A percentile compares a stretch with the other conserved stretches of the same genome.
Evolutionary conservation across 2,329 filamentous ascomycete genomes (phyloP).

Genomic region (Botryotinia globosa): DNA sequence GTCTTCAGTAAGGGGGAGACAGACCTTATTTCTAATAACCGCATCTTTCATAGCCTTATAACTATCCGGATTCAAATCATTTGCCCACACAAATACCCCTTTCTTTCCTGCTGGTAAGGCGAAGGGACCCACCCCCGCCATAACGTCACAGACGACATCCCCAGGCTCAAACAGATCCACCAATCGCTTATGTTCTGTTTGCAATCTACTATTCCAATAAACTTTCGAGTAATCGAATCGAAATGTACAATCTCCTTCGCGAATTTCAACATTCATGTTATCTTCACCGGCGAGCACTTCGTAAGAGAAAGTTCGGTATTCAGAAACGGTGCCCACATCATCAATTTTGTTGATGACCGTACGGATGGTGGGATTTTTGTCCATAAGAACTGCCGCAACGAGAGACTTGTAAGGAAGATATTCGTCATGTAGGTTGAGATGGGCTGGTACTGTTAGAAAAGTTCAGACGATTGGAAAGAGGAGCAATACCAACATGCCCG

Average conservation of each 20-base stretch:
- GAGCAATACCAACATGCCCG: slow-evolving; percentile 71
- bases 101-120: slow-evolving; percentile 88
- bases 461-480: neutral
- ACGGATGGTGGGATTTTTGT: slow-evolving; percentile 78
- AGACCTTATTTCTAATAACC: slow-evolving; percentile 75
- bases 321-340: slow-evolving; percentile 78
- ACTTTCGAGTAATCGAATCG: slow-evolving; percentile 93
- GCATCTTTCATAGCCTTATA: slow-evolving; percentile 69
- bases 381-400: slow-evolving; percentile 79
- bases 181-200: slow-evolving; percentile 82
- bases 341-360: slow-evolving; percentile 97
- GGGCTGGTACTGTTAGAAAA: slow-evolving; percentile 52
- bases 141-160: slow-evolving; percentile 91
- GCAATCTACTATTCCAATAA: slow-evolving; percentile 94
- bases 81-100: slow-evolving; percentile 90
- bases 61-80: slow-evolving; percentile 93
- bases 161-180: slow-evolving; percentile 74
- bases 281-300: slow-evolving; percentile 81
- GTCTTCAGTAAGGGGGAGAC: slow-evolving; percentile 17
- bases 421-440: slow-evolving; percentile 81
- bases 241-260: slow-evolving; percentile 82
- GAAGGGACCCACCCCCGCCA: slow-evolving; percentile 96
- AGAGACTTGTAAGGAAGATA: slow-evolving; percentile 84
- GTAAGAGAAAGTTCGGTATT: slow-evolving; percentile 89
- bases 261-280: slow-evolving; percentile 79